A percentile compares a stretch with the other conserved stretches of the same genome.
These are phyloP conservation scores for Myxozyma vanderwaltii DNA, from an alignment of 805 yeast genomes.

Conservation along the genomic window DNA sequence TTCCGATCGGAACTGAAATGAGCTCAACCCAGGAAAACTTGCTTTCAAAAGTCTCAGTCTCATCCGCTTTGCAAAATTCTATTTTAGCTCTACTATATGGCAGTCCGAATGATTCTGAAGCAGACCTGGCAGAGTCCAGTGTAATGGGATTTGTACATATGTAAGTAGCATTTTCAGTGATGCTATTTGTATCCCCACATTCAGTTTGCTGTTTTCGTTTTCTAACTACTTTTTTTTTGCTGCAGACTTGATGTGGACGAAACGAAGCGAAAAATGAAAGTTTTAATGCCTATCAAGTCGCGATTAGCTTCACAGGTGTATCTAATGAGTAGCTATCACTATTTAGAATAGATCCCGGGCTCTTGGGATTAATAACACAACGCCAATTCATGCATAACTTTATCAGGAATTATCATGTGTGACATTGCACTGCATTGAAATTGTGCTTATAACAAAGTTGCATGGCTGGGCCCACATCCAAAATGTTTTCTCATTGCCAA, in stretches of 20 bases:
- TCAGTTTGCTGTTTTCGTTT: not conserved
- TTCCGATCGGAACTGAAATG: conserved; percentile 44
- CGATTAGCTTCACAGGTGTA: conserved; percentile 73
- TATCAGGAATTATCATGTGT: too few relatives aligned
- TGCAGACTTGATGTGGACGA: conserved; percentile 67
- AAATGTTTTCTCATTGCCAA: too few relatives aligned
- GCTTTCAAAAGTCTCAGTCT: conserved; percentile 44
- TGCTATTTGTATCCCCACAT: not conserved
- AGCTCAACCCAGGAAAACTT: conserved; percentile 35
- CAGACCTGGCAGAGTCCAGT: conserved; percentile 55
- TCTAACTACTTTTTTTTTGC: conserved; percentile 24
- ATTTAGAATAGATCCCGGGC: conserved; percentile 59
- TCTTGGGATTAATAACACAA: too few relatives aligned
- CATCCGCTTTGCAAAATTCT: conserved; percentile 64
- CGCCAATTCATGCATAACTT: too few relatives aligned
- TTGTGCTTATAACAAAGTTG: too few relatives aligned
- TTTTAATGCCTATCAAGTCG: conserved; percentile 87
- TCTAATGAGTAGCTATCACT: conserved; percentile 76
- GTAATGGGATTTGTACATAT: conserved; percentile 80
- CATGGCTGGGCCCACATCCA: too few relatives aligned
- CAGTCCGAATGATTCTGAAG: conserved; percentile 50
- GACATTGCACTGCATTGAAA: too few relatives aligned
- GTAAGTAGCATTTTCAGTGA: conserved; percentile 37
- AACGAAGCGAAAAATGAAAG: conserved; percentile 61
- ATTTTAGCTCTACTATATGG: conserved; percentile 67